Conservation (phyloP, 1,139 yeast genomes). For the Zygotorulaspora mrakii region DNA sequence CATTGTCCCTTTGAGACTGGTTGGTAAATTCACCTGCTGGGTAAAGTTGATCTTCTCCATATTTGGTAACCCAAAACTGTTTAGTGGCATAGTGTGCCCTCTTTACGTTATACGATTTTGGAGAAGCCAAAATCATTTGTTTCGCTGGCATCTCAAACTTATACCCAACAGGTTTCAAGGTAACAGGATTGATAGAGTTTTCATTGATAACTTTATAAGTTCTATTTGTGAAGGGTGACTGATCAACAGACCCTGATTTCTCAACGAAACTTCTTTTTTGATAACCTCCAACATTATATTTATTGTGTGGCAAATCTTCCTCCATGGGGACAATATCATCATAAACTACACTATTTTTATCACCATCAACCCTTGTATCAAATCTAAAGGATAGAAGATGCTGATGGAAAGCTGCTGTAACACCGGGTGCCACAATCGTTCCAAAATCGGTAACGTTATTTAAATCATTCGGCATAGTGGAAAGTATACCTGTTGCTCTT, state of each 20-base stretch:
- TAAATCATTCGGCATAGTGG: conserved; percentile 80
- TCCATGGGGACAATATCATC: conserved; percentile 73
- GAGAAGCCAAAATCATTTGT: conserved; percentile 56
- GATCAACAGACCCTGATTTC: conserved; percentile 69
- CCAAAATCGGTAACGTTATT: conserved; percentile 77
- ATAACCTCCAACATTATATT: conserved; percentile 71
- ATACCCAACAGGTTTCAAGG: conserved; percentile 78
- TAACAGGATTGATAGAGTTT: conserved; percentile 67
- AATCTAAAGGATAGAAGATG: conserved; percentile 80
- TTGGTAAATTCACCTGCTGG: conserved; percentile 67
- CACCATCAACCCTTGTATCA: conserved; percentile 86
- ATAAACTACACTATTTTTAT: conserved; percentile 69
- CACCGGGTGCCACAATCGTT: conserved; percentile 80
- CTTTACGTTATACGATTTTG: conserved; percentile 50
- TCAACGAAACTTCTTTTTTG: conserved; percentile 64
- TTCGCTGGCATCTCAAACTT: conserved; percentile 75
- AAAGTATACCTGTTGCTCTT: conserved; percentile 83
- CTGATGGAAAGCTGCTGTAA: conserved; percentile 86
- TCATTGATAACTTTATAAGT: conserved; percentile 78
- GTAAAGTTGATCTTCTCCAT: conserved; percentile 51
- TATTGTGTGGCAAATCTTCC: conserved; percentile 53
- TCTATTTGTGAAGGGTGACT: conserved; percentile 73
- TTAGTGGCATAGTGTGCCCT: conserved; percentile 58
- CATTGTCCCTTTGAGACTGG: conserved; percentile 53
- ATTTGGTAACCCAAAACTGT: conserved; percentile 60